A percentile compares a stretch with the other conserved stretches of the same genome.
Evolutionary conservation across 2,329 filamentous ascomycete genomes (phyloP).

Genomic region (Berkeleyomyces rouxiae): DNA sequence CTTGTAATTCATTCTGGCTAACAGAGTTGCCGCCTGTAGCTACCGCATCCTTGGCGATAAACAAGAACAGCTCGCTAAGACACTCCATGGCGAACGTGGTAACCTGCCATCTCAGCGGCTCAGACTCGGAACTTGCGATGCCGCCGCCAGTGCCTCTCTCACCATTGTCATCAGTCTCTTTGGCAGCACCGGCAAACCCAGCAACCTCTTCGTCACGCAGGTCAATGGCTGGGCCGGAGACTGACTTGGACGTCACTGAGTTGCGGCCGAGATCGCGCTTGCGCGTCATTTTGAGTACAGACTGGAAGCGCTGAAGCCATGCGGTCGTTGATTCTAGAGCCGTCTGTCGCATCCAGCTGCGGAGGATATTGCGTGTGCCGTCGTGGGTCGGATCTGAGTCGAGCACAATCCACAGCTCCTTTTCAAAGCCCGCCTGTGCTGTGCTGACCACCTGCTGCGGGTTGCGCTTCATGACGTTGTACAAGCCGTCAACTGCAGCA

Average conservation of each 20-base stretch:
- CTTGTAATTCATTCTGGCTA: conserved; percentile 64
- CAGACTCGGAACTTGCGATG: conserved; percentile 51
- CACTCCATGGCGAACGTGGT: conserved; percentile 85
- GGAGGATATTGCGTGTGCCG: conserved; percentile 70
- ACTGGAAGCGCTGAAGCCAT: conserved; percentile 86
- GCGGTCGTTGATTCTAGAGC: conserved; percentile 58
- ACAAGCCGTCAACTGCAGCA: conserved; percentile 71
- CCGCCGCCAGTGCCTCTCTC: conserved; percentile 25
- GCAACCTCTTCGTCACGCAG: conserved; percentile 92
- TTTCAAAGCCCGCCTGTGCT: conserved; percentile 65
- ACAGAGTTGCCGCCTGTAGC: conserved; percentile 61
- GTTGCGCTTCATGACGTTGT: conserved; percentile 88
- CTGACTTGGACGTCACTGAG: conserved; percentile 16
- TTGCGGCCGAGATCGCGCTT: conserved; percentile 8
- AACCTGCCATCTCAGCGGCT: conserved; percentile 88
- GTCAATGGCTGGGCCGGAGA: conserved; percentile 41
- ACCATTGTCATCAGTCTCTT: conserved; percentile 2
- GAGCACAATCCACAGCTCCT: conserved; percentile 79
- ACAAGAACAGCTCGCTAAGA: conserved; percentile 62
- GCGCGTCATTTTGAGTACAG: conserved; percentile 69
- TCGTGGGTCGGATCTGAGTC: conserved; percentile 62
- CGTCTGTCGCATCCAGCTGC: conserved; percentile 87
- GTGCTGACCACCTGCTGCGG: conserved; percentile 65
- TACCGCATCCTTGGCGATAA: conserved; percentile 58
- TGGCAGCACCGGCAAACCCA: conserved; percentile 61